Conservation (phyloP, 2,329 filamentous ascomycete genomes). For the Aspergillus oerlinghausenensis region DNA sequence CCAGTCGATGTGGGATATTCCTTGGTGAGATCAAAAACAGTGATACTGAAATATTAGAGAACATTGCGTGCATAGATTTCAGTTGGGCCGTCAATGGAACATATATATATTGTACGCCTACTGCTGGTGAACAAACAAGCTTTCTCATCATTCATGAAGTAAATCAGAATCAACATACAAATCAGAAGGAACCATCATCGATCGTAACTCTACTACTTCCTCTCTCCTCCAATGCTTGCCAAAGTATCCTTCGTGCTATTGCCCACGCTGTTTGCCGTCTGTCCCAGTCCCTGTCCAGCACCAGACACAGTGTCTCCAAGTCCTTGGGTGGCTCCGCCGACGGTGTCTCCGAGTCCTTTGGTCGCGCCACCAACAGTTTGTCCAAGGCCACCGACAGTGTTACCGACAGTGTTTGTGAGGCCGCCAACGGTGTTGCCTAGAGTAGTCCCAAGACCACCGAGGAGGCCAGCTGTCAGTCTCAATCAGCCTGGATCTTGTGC, state of each 20-base stretch:
- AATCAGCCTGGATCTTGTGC: neutral
- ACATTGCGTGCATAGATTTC: neutral
- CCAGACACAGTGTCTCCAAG: slow-evolving; percentile 20
- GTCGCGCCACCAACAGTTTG: slow-evolving; percentile 33
- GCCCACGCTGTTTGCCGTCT: neutral
- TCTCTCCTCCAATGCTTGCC: neutral
- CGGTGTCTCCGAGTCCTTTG: slow-evolving; percentile 23
- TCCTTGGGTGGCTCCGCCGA: slow-evolving; percentile 25
- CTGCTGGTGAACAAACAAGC: too few relatives aligned
- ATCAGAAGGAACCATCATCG: neutral
- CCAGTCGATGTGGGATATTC: neutral
- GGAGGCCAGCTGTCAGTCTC: slow-evolving; percentile 15
- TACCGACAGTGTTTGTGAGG: slow-evolving; percentile 28
- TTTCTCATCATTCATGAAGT: neutral
- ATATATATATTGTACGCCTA: too few relatives aligned
- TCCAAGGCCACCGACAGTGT: slow-evolving; percentile 24
- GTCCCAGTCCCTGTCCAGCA: neutral
- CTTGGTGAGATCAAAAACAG: neutral
- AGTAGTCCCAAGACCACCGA: slow-evolving; percentile 24
- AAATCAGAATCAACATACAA: neutral
- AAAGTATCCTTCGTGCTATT: neutral
- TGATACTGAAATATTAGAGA: neutral
- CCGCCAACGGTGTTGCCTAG: slow-evolving; percentile 29
- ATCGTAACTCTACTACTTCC: neutral
- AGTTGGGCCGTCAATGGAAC: neutral